Conservation (phyloP, 2,329 filamentous ascomycete genomes). For the Colletotrichum eleusines region DNA sequence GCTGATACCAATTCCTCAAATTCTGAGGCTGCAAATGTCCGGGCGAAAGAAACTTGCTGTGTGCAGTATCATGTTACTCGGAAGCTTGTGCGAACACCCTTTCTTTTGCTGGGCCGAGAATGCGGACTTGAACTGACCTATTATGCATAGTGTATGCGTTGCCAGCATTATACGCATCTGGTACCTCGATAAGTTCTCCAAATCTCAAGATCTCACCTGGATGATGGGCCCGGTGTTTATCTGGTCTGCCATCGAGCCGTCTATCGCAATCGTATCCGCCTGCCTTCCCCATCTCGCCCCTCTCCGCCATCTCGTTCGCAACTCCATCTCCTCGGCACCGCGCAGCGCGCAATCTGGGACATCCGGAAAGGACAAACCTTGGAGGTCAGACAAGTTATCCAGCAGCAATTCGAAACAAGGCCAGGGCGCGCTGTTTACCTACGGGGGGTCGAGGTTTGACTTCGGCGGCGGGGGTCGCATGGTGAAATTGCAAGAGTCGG, state of each 20-base stretch:
- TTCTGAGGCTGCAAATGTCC: conserved; percentile 39
- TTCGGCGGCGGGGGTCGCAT: conserved; percentile 14
- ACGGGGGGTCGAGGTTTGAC: conserved; percentile 25
- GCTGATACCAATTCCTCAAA: conserved; percentile 35
- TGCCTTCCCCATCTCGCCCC: conserved; percentile 54
- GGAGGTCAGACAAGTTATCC: conserved; percentile 7
- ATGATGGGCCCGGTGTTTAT: conserved; percentile 45
- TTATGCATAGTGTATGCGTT: conserved; percentile 18
- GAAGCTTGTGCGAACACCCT: conserved; percentile 29
- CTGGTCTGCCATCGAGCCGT: conserved; percentile 57
- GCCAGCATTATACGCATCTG: conserved; percentile 33
- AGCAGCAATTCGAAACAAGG: conserved; percentile 18
- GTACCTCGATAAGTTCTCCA: conserved; percentile 30
- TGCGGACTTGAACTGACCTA: background rate
- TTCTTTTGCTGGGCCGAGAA: background rate
- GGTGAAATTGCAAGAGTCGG: conserved; percentile 13
- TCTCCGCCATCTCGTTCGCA: conserved; percentile 30
- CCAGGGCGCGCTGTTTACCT: conserved; percentile 21
- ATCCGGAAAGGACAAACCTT: background rate
- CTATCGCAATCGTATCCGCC: conserved; percentile 54
- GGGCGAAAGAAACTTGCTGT: conserved; percentile 33
- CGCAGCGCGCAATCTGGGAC: conserved; percentile 6
- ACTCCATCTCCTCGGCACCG: conserved; percentile 12
- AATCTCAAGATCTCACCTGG: conserved; percentile 30
- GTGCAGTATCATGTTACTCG: conserved; percentile 34